Evolutionary conservation across 2,329 filamentous ascomycete species (phyloP).

Genomic region (Colletotrichum theobromicola): DNA sequence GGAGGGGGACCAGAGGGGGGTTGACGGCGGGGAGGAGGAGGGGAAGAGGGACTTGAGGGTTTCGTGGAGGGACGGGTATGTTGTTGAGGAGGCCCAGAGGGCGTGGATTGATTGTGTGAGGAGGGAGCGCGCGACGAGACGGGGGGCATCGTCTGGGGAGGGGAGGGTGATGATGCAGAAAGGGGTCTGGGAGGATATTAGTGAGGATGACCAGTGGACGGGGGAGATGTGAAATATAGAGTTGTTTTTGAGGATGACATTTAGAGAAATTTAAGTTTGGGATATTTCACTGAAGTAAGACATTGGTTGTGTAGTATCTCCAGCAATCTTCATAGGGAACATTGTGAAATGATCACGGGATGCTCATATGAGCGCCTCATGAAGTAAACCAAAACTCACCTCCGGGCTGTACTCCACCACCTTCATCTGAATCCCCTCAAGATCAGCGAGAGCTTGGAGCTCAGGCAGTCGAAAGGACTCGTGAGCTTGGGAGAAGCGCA

Average conservation of each 20-base stretch:
- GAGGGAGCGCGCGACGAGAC: slow-evolving; percentile 77
- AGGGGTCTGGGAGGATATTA: slow-evolving; percentile 67
- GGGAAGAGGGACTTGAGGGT: slow-evolving; percentile 63
- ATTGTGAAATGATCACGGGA: too few relatives aligned
- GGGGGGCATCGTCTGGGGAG: slow-evolving; percentile 66
- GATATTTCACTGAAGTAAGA: background rate
- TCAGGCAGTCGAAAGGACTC: slow-evolving; percentile 91
- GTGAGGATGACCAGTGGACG: background rate
- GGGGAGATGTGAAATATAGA: background rate
- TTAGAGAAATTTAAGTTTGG: background rate
- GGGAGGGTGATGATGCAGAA: slow-evolving; percentile 80
- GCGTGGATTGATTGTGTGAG: slow-evolving; percentile 85
- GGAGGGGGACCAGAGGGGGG: slow-evolving; percentile 65
- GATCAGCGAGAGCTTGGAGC: slow-evolving; percentile 76
- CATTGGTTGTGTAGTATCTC: background rate
- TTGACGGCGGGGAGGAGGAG: background rate
- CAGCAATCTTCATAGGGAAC: background rate
- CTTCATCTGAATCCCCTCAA: slow-evolving; percentile 71
- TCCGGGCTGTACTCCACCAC: slow-evolving; percentile 76
- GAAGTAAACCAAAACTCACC: slow-evolving; percentile 55
- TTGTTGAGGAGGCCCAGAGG: slow-evolving; percentile 79
- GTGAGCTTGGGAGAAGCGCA: slow-evolving; percentile 88
- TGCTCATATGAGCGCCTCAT: background rate
- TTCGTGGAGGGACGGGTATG: slow-evolving; percentile 71
- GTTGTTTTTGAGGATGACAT: background rate